Percentiles rank a stretch among this genome's conserved stretches.
These are phyloP conservation scores for Chlamydomonas sp. DNA, from an alignment of 139 green algal species.

Conservation along the genomic window DNA sequence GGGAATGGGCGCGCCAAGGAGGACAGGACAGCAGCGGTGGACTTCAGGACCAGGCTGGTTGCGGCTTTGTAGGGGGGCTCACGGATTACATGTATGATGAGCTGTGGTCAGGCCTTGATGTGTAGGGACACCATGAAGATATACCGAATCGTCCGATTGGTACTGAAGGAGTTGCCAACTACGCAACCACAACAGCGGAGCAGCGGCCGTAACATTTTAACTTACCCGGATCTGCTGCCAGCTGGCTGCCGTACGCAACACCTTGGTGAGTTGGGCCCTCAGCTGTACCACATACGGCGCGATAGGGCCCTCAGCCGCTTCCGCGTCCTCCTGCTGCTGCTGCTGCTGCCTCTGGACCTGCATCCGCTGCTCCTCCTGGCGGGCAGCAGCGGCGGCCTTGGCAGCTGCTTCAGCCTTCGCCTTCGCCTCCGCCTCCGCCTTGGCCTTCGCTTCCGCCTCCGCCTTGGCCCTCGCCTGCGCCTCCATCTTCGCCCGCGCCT, in stretches of 20 bases:
- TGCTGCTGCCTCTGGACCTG: background rate
- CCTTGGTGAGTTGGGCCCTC: background rate
- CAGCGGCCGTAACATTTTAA: too few relatives aligned
- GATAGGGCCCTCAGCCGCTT: too few relatives aligned
- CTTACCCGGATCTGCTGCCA: constrained; percentile 31
- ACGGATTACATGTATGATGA: too few relatives aligned
- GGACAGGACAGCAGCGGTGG: too few relatives aligned
- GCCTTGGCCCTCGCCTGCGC: background rate
- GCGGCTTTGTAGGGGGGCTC: background rate
- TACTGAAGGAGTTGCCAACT: too few relatives aligned
- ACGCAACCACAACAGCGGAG: too few relatives aligned
- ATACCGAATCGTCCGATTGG: too few relatives aligned
- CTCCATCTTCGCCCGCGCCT: background rate
- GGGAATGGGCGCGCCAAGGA: too few relatives aligned
- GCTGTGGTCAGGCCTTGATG: too few relatives aligned
- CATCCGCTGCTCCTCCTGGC: background rate
- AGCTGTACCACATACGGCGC: background rate
- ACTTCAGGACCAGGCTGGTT: background rate
- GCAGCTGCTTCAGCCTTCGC: background rate
- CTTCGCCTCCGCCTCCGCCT: background rate
- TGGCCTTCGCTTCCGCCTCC: too few relatives aligned
- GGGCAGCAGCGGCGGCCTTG: background rate
- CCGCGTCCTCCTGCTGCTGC: background rate
- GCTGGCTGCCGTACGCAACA: background rate
- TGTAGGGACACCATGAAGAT: too few relatives aligned